Percentiles rank a stretch among this genome's conserved stretches.
These are phyloP conservation scores for Jackrogersella minutella DNA, from an alignment of 495 filamentous ascomycete genomes.

Conservation along the genomic window DNA sequence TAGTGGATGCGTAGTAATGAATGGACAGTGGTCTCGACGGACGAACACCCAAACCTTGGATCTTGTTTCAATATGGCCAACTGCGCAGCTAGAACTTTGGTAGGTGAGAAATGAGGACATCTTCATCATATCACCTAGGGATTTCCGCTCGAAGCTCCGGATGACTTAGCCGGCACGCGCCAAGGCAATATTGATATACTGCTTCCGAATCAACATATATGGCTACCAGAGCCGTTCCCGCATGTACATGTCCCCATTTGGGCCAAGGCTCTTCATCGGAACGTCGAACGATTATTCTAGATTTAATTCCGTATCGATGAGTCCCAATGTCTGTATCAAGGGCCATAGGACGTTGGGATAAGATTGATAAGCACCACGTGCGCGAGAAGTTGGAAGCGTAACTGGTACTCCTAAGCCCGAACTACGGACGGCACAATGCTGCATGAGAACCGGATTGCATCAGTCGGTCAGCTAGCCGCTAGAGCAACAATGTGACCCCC, in stretches of 20 bases:
- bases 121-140: slow-evolving; percentile 78
- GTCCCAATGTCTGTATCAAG: slow-evolving; percentile 28
- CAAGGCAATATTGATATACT: slow-evolving; percentile 29
- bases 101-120: slow-evolving; percentile 72
- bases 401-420: slow-evolving; percentile 26
- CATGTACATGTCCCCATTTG: slow-evolving; percentile 32
- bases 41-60: slow-evolving; percentile 63
- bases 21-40: slow-evolving; percentile 72
- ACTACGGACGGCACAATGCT: slow-evolving; percentile 34
- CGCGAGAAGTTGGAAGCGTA: slow-evolving; percentile 16
- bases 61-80: slow-evolving; percentile 63
- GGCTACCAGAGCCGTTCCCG: slow-evolving; percentile 12
- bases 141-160: slow-evolving; percentile 70
- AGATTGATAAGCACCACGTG: slow-evolving; percentile 44
- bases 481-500: slow-evolving; percentile 27
- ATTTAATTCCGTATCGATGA: slow-evolving; percentile 26
- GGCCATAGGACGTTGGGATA: slow-evolving; percentile 39
- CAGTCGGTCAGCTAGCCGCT: slow-evolving; percentile 24
- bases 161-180: slow-evolving; percentile 24
- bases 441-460: slow-evolving; percentile 36
- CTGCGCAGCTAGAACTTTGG: slow-evolving; percentile 71
- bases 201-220: slow-evolving; percentile 23
- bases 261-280: slow-evolving; percentile 24
- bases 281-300: slow-evolving; percentile 22
- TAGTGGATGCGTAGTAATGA: slow-evolving; percentile 64